Base-by-base conservation (phyloP, 2,329 filamentous ascomycete genomes). In the Apiospora marii region DNA sequence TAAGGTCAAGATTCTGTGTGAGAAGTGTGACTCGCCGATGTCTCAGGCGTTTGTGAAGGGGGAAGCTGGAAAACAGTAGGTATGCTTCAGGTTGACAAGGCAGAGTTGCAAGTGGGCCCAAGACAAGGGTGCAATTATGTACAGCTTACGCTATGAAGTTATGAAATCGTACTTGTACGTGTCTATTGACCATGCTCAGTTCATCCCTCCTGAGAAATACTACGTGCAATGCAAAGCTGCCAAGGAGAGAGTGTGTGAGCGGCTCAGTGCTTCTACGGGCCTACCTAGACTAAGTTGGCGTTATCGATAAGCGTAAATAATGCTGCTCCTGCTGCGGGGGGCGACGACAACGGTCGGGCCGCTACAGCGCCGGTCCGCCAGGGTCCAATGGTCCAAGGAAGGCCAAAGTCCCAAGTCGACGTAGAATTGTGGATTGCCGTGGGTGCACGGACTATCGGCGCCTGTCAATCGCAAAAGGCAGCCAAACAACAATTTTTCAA, bases 1-100 rank as follows among this genome's bases (percentile, higher is more conserved):
- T 27, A 74, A 74, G 48, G 71, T 77, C 69, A 76, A 75, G 72
- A 71, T 76, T 46, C 74, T 77, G 14, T 77, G 76, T 44, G 73
- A 77, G 6, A 44, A 58, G 41, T 77, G 76, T 51, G 8, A 64
- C 3, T 13, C 19, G 19, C 58, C 58, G 30, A 5, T 6, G 19
- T 2, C 19, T 19, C n/a, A 14, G 2, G 7, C 53, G 34, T 13
- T 30, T 61, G 14, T 61, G 14, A 61, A 7, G 14, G 49, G n/a
- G 49, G 46, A 22, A 46, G 46, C 2, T 12, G 48, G 44, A 24
- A 49, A 12, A 3, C 48, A 49, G n/a, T 6, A 49, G n/a, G n/a
- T n/a, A n/a, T n/a, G n/a, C n/a, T n/a, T n/a, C n/a, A n/a, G n/a
- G n/a, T 49, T 22, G 1, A 2, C 8, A 0, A 10, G 22, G 5